Evolutionary conservation across 441 rosid species (phyloP).

Genomic region (Eruca vesicaria): DNA sequence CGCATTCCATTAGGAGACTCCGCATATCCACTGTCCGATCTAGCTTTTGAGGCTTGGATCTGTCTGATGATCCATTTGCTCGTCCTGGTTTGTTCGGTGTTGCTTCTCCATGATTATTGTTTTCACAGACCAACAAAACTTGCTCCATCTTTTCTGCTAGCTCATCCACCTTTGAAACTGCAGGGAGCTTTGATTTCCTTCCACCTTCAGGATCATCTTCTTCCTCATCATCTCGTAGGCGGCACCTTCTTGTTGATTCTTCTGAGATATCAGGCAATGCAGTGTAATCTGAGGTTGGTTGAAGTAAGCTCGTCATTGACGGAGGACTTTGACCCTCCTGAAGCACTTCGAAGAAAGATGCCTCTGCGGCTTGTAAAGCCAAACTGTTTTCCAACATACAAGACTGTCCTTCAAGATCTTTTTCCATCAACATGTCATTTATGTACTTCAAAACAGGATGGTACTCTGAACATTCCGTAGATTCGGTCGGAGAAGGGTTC

Average conservation of each 20-base stretch:
- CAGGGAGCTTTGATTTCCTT: conserved; percentile 60
- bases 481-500: conserved; percentile 12
- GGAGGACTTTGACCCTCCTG: conserved; percentile 53
- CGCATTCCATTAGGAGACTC: conserved; percentile 66
- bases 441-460: conserved; percentile 58
- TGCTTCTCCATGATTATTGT: conserved; percentile 15
- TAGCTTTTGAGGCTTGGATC: conserved; percentile 20
- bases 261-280: conserved; percentile 24
- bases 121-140: conserved; percentile 52
- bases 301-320: conserved; percentile 19
- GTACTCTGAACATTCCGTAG: conserved; percentile 32
- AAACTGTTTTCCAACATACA: conserved; percentile 78
- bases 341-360: conserved; percentile 65
- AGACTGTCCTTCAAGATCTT: conserved; percentile 60
- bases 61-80: not conserved
- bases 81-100: not conserved
- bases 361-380: conserved; percentile 86
- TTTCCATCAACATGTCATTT: conserved; percentile 79
- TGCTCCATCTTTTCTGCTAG: conserved; percentile 53
- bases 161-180: conserved; percentile 50
- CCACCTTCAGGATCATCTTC: conserved; percentile 42
- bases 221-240: conserved; percentile 41
- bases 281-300: conserved; percentile 17
- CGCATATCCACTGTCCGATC: conserved; percentile 65
- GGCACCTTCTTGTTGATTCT: conserved; percentile 45